Percentiles rank a stretch among this genome's conserved stretches.
Conservation (phyloP, 2,329 filamentous ascomycete genomes). For the Neopestalotiopsis rosae region DNA sequence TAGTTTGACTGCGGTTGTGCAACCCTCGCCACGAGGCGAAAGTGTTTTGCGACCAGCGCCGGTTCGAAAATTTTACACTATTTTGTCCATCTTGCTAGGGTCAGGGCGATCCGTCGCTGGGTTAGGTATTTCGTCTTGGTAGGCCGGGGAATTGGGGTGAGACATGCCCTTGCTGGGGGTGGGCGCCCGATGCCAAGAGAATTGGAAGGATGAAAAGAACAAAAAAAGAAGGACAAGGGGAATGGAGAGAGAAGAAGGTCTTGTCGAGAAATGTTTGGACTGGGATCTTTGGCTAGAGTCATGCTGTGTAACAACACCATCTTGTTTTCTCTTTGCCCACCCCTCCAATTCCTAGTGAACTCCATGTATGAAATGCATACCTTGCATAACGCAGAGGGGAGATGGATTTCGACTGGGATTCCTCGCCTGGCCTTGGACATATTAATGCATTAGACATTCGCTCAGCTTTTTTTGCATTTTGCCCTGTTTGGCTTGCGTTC, state of each 20-base stretch:
- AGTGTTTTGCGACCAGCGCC: conserved; percentile 10
- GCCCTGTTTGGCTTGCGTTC: neutral
- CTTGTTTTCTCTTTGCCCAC: neutral
- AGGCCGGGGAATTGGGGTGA: neutral
- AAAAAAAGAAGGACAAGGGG: neutral
- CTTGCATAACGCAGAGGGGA: neutral
- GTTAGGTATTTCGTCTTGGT: neutral
- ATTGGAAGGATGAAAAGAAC: neutral
- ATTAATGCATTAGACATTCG: neutral
- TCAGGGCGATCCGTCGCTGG: neutral
- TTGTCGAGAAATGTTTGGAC: neutral
- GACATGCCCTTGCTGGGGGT: conserved; percentile 3
- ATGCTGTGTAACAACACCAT: neutral
- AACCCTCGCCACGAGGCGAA: conserved; percentile 19
- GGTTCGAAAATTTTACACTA: neutral
- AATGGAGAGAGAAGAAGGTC: neutral
- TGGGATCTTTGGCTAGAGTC: neutral
- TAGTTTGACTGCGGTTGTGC: conserved; percentile 15
- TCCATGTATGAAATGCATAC: neutral
- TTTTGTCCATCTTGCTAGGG: neutral
- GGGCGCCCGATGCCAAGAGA: neutral
- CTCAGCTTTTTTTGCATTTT: neutral
- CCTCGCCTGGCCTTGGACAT: neutral
- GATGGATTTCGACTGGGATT: neutral
- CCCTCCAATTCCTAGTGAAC: neutral